Base-by-base conservation (phyloP, 176 grass and related monocot genomes). In the Puccinellia tenuiflora region DNA sequence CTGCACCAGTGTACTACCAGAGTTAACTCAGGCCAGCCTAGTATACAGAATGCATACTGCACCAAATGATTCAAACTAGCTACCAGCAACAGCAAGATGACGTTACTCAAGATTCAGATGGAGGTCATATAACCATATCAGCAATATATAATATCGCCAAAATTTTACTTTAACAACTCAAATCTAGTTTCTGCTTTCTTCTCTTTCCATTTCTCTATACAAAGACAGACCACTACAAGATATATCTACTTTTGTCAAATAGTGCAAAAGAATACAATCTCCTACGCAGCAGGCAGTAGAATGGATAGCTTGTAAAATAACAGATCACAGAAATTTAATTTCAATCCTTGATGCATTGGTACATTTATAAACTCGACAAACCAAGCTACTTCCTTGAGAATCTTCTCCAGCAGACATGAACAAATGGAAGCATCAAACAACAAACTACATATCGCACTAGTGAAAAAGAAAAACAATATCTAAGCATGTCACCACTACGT, bases 11-110 rank as follows among this genome's bases (percentile, higher is more conserved):
- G 68, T 75, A 76, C 40, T 90, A 84, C 60, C 47, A 75, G 29
- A 83, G 84, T 90, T 77, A 81, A 83, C 73, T 83, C 46, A 86
- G 64, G 48, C 71, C 79, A 87, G 80, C 38, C 83, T 79, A 83
- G 68, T 83, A 83, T 75, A 75, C 60, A 78, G 30, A 75, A 84
- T 87, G 59, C 81, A 84, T 75, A 68, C 30, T 83, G 61, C 45
- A 40, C 74, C 71, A 77, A 79, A 77, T 81, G 18, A 68, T 75
- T 66, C 20, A 73, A 34, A 64, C 72, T 77, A 75, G 53, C 3
- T 24, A 67, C 30, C 37, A 79, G 35, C 16, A 78, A 55, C 37
- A 79, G 26, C 21, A 78, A 35, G 37, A 26, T 60, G 73, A 35
- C 47, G 29, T 16, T 60, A 78, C 25, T 79, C 37, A 59, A 68